A percentile compares a stretch with the other conserved stretches of the same genome.
These are phyloP conservation scores for Gossypium lobatum DNA, from an alignment of 441 rosid species.

Conservation along the genomic window DNA sequence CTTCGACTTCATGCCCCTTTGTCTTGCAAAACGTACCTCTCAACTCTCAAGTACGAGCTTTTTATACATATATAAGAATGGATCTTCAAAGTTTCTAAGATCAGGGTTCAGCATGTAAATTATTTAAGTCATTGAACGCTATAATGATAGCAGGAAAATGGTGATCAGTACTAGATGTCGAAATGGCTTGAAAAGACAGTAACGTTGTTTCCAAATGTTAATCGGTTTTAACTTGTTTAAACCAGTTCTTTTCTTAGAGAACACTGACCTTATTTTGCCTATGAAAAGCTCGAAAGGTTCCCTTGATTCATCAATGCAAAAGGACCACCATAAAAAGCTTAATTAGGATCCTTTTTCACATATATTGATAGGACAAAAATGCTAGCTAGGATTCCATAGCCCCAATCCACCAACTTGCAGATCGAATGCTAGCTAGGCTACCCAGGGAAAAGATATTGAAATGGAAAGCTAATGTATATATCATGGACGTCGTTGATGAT, in stretches of 20 bases:
- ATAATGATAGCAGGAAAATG: background rate
- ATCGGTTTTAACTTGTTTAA: background rate
- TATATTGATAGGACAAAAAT: background rate
- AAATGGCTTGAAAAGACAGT: background rate
- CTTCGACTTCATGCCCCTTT: no score
- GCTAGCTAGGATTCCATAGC: conserved; percentile 12
- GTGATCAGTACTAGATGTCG: background rate
- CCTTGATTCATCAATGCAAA: background rate
- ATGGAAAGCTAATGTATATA: conserved; percentile 8
- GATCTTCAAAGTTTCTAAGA: background rate
- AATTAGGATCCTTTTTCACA: background rate
- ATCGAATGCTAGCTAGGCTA: conserved; percentile 13
- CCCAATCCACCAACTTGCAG: conserved; percentile 27
- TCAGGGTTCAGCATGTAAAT: conserved; percentile 8
- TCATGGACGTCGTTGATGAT: conserved; percentile 35
- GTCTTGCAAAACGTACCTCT: no score
- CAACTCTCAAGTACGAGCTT: no score
- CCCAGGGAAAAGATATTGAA: conserved; percentile 20
- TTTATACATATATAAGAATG: no score
- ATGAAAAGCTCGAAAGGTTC: background rate
- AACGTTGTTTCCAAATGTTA: background rate
- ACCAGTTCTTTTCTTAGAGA: background rate
- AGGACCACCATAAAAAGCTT: conserved; percentile 8
- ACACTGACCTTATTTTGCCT: background rate
- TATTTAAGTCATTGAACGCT: background rate